Evolutionary conservation across 768 basidiomycete genomes (phyloP).

Genomic region (Pleurotus ostreatus): DNA sequence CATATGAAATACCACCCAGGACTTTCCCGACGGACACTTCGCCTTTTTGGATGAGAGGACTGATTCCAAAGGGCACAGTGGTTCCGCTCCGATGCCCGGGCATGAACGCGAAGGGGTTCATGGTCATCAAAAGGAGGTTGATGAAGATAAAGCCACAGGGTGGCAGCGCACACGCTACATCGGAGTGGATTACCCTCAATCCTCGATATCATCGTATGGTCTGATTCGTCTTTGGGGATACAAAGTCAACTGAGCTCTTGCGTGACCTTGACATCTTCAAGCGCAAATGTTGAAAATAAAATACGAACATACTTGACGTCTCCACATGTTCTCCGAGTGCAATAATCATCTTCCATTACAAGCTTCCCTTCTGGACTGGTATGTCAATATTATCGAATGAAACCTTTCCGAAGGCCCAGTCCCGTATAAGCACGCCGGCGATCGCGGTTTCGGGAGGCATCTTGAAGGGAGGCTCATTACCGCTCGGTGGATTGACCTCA

Average conservation of each 20-base stretch:
- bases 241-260: background rate
- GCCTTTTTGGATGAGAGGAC: too few species aligned
- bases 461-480: slow-evolving; percentile 53
- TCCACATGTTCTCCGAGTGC: background rate
- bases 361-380: slow-evolving; percentile 15
- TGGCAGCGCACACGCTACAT: too few species aligned
- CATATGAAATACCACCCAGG: too few species aligned
- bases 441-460: slow-evolving; percentile 78
- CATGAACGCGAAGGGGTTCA: too few species aligned
- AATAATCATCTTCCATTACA: slow-evolving; percentile 12
- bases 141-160: too few species aligned
- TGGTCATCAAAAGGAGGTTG: too few species aligned
- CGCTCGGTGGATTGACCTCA: slow-evolving; percentile 14
- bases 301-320: slow-evolving; percentile 3
- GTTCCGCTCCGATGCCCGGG: too few species aligned
- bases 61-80: too few species aligned
- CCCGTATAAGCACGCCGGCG: slow-evolving; percentile 78
- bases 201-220: too few species aligned
- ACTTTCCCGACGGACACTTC: too few species aligned
- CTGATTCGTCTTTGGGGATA: too few species aligned
- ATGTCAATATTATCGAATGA: slow-evolving; percentile 22
- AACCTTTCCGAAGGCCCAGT: slow-evolving; percentile 71
- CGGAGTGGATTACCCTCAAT: background rate
- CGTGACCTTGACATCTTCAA: background rate
- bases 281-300: background rate